Base-by-base conservation (phyloP, 2,329 filamentous ascomycete species). In the Purpureocillium takamizusanense region DNA sequence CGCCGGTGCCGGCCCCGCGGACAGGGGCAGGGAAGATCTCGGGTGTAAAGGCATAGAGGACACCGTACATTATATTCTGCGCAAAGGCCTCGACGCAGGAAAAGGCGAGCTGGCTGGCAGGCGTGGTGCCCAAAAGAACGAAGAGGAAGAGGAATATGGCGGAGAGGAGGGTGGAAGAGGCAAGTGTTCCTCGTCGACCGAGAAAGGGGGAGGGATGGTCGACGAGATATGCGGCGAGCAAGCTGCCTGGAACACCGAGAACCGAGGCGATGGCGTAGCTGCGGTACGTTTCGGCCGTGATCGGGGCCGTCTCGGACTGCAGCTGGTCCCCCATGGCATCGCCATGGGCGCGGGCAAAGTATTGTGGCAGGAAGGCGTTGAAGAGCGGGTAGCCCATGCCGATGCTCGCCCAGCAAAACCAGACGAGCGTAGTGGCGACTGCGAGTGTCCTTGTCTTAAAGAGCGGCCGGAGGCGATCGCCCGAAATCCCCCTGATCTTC, bases 301-400 rank as follows among this genome's bases (percentile, higher is more conserved):
- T 65, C 18, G 53, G 47, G 17, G 56, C 51, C 9, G 54, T 55
- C 35, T 62, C 54, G 23, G 54, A 54, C 12, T 54, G 48, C 12
- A 54, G 38, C n/a, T 41, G 45, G 4, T 47, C 45, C 15, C 46
- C 54, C 11, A 44, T 46, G 27, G 47, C 40, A 14, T 46, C 66
- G 27, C 61, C 61, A 18, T 76, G 72, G 40, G 78, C 73, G 28
- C 53, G 59, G 17, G 79, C 75, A 42, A 94, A 76, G 53, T 92
- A 92, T 49, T 92, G 84, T 1, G 87, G 87, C n/a, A 94, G 70
- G 62, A 94, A 94, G 37, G 84, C 83, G 59, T 92, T 92, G 72
- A 90, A 94, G 2, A 94, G 74, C 1, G 86, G 86, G 53, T 90
- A 94, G 3, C 81, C 86, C 77, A 94, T 83, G 42, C 86, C 86